A percentile compares a stretch with the other conserved stretches of the same genome.
Conservation (phyloP, 768 basidiomycete genomes). For the Naematelia encephala region DNA sequence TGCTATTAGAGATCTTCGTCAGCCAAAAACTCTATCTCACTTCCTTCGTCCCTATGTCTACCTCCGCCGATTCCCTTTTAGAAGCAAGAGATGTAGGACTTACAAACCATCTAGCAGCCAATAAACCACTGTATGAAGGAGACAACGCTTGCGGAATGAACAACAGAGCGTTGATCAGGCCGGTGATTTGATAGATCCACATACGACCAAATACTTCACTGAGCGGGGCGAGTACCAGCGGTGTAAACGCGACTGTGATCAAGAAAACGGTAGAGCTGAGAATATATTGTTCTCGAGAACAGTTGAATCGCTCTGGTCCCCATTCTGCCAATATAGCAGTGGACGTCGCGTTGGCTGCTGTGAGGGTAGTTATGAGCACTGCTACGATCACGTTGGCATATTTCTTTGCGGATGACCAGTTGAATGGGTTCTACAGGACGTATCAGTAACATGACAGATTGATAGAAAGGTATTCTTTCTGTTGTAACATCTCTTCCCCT, state of each 20-base stretch:
- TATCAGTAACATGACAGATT: background rate
- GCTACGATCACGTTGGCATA: slow-evolving; percentile 25
- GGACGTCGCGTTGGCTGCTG: slow-evolving; percentile 18
- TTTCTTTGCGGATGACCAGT: slow-evolving; percentile 38
- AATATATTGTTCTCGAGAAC: slow-evolving; percentile 15
- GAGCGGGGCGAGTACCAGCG: slow-evolving; percentile 38
- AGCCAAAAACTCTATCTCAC: too few species aligned
- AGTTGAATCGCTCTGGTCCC: slow-evolving; percentile 24
- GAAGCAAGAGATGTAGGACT: background rate
- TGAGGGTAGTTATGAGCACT: slow-evolving; percentile 29
- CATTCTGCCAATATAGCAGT: slow-evolving; percentile 13
- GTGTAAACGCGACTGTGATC: slow-evolving; percentile 37
- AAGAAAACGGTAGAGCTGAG: slow-evolving; percentile 24
- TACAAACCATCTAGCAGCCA: slow-evolving; percentile 36
- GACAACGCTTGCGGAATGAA: slow-evolving; percentile 42
- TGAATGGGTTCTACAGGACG: slow-evolving; percentile 48
- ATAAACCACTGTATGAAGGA: slow-evolving; percentile 24
- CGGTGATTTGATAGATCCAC: slow-evolving; percentile 43
- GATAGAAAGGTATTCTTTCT: background rate
- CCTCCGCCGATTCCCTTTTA: too few species aligned
- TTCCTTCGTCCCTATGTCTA: too few species aligned
- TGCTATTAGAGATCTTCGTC: slow-evolving; percentile 30
- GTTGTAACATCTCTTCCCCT: too few species aligned
- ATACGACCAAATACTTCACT: slow-evolving; percentile 37
- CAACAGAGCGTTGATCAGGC: slow-evolving; percentile 27